phyloP scores from a whole-genome alignment of 768 basidiomycete species.

The Naganishia kalamii region DNA sequence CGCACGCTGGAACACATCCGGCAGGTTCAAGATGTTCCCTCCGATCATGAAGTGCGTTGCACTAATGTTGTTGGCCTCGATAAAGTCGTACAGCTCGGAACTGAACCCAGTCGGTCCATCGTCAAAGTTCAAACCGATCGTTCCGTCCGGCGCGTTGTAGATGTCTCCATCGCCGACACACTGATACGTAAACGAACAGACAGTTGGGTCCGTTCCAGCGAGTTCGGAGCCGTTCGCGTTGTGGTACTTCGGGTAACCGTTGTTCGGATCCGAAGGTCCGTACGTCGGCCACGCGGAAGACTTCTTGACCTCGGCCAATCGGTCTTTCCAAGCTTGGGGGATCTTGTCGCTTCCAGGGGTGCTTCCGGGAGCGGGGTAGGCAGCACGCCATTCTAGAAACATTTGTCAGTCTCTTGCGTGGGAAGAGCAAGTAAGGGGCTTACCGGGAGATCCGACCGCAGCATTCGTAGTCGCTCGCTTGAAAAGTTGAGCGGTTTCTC shows the following conservation, averaged over 20 bases:
- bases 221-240: constrained; percentile 32
- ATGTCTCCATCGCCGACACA: constrained; percentile 61
- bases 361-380: constrained; percentile 53
- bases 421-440: background rate
- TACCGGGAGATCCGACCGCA: constrained; percentile 1
- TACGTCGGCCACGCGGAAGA: constrained; percentile 16
- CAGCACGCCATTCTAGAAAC: constrained; percentile 58
- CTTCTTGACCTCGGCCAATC: constrained; percentile 57
- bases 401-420: background rate
- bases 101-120: constrained; percentile 44
- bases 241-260: constrained; percentile 40
- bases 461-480: constrained; percentile 10
- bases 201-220: constrained; percentile 46
- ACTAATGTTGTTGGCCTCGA: constrained; percentile 56
- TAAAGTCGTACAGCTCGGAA: constrained; percentile 58
- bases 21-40: constrained; percentile 60
- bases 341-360: constrained; percentile 54
- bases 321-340: constrained; percentile 66
- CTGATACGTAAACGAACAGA: constrained; percentile 74
- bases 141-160: constrained; percentile 69
- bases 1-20: constrained; percentile 55
- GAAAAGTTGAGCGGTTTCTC: constrained; percentile 16
- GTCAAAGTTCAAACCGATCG: constrained; percentile 51
- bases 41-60: constrained; percentile 91
- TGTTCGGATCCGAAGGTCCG: constrained; percentile 47